phyloP scores from a whole-genome alignment of 768 basidiomycete genomes.

The Lactifluus piperatus region DNA sequence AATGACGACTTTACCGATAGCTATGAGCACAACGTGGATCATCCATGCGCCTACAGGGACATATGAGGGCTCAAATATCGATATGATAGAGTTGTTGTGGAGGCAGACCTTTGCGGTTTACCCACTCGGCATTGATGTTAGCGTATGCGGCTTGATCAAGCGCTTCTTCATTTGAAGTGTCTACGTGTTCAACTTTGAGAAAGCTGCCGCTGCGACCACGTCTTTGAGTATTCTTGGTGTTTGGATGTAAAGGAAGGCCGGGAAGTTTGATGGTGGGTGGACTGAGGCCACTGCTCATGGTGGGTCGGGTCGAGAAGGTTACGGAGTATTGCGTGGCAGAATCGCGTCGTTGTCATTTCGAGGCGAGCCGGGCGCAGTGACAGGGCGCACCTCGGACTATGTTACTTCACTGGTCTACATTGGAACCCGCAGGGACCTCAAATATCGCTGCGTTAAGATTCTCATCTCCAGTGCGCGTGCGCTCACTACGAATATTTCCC shows the following conservation, averaged over 20 bases:
- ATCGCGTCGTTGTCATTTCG: too few species aligned
- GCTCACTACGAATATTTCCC: conserved; percentile 62
- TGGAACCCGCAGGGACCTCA: conserved; percentile 48
- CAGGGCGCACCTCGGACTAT: not conserved
- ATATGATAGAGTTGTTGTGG: not conserved
- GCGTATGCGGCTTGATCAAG: conserved; percentile 74
- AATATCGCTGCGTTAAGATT: conserved; percentile 67
- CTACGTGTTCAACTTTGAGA: conserved; percentile 80
- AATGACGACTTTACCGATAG: conserved; percentile 82
- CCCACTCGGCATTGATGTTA: conserved; percentile 89
- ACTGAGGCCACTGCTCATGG: conserved; percentile 4
- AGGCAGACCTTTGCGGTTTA: conserved; percentile 76
- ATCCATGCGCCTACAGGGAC: conserved; percentile 79
- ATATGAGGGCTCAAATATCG: not conserved
- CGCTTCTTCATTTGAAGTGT: conserved; percentile 61
- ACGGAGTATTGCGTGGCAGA: not conserved
- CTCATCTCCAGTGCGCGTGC: conserved; percentile 55
- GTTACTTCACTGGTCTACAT: conserved; percentile 55
- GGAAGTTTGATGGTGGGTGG: conserved; percentile 14
- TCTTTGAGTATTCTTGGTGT: conserved; percentile 8
- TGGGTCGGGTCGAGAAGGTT: not conserved
- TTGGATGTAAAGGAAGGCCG: conserved; percentile 4
- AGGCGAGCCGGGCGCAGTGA: not conserved
- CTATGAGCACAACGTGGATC: conserved; percentile 91
- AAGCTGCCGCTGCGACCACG: conserved; percentile 63